Percentiles rank a stretch among this genome's conserved stretches.
phyloP scores from a whole-genome alignment of 2,329 filamentous ascomycete species.

The Monosporascus ibericus region DNA sequence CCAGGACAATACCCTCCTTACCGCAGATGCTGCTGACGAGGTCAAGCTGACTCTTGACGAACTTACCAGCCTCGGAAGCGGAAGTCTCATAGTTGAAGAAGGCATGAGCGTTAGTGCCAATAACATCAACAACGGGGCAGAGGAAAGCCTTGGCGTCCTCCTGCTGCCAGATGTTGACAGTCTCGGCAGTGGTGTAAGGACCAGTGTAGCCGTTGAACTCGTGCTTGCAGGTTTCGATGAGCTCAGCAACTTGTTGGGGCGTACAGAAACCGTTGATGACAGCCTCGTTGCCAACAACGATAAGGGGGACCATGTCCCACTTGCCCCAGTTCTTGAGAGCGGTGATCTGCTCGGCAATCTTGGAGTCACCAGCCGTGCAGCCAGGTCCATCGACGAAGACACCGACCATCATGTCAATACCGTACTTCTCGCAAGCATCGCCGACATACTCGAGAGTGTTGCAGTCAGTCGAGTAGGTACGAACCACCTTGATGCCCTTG shows the following conservation, averaged over 20 bases:
- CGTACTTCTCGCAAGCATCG: conserved; percentile 56
- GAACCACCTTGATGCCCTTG: conserved; percentile 64
- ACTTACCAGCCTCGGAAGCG: conserved; percentile 64
- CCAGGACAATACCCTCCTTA: conserved; percentile 72
- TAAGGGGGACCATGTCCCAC: conserved; percentile 70
- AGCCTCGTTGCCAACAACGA: conserved; percentile 89
- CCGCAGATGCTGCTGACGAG: conserved; percentile 65
- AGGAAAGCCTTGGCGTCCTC: conserved; percentile 50
- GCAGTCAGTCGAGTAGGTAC: conserved; percentile 92
- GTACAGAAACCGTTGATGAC: conserved; percentile 68
- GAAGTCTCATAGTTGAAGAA: conserved; percentile 77
- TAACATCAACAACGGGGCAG: conserved; percentile 70
- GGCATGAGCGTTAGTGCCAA: conserved; percentile 83
- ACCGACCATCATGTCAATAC: conserved; percentile 77
- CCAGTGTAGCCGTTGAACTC: conserved; percentile 70
- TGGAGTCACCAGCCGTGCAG: conserved; percentile 51
- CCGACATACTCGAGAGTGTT: conserved; percentile 71
- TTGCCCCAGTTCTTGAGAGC: conserved; percentile 66
- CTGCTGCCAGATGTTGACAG: conserved; percentile 70
- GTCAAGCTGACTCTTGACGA: conserved; percentile 67
- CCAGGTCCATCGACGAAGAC: conserved; percentile 70
- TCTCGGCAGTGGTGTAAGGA: conserved; percentile 78
- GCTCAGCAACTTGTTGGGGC: conserved; percentile 57
- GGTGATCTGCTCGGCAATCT: conserved; percentile 66
- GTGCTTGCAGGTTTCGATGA: conserved; percentile 62